Evolutionary conservation across 441 rosid species (phyloP).

Genomic region (Adansonia gregorii): DNA sequence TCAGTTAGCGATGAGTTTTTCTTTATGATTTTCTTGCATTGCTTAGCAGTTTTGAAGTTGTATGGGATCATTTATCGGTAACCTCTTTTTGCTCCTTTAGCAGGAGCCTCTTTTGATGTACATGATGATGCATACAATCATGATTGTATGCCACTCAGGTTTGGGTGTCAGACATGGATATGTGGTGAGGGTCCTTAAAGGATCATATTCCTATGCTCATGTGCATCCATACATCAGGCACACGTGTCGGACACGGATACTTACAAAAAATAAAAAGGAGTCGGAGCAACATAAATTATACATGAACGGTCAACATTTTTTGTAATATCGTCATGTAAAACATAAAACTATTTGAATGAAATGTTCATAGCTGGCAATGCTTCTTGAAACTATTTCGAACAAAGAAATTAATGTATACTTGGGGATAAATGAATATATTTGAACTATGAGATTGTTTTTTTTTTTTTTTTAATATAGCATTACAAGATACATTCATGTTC

Average conservation of each 20-base stretch:
- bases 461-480: neutral
- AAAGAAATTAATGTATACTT: neutral
- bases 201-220: too few relatives aligned
- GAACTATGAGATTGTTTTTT: neutral
- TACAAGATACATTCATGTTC: neutral
- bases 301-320: neutral
- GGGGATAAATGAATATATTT: neutral
- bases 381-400: neutral
- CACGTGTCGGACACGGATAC: too few relatives aligned
- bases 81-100: neutral
- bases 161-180: too few relatives aligned
- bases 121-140: neutral
- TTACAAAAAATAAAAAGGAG: too few relatives aligned
- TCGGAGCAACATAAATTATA: too few relatives aligned
- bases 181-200: too few relatives aligned
- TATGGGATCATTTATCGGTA: neutral
- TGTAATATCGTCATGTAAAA: conserved; percentile 2
- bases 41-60: neutral
- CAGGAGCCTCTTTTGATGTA: neutral
- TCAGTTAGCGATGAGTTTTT: neutral
- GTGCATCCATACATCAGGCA: too few relatives aligned
- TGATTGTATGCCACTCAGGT: neutral
- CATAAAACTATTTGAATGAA: neutral
- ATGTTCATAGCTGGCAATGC: neutral
- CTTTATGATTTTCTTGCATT: neutral